phyloP scores from a whole-genome alignment of 2,329 filamentous ascomycete genomes.

The Penicillium oxalicum region DNA sequence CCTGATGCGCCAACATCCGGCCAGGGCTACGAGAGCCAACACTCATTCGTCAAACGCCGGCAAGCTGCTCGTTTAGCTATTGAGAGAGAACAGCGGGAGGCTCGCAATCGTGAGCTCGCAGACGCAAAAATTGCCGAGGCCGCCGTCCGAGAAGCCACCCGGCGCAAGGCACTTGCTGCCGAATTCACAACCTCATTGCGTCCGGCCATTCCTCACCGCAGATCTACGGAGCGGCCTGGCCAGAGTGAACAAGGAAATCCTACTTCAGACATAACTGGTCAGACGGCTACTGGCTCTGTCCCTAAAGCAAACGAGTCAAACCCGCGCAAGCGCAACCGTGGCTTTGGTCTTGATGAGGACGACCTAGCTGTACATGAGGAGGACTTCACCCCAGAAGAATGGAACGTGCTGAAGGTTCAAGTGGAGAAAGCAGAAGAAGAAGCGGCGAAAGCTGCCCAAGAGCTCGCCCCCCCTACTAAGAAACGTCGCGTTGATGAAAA shows the following conservation, averaged over 20 bases:
- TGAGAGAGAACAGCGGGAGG: not conserved
- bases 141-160: not conserved
- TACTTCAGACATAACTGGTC: not conserved
- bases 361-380: constrained; percentile 23
- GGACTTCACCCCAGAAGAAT: constrained; percentile 28
- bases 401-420: constrained; percentile 5
- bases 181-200: not conserved
- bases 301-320: not conserved
- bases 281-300: not conserved
- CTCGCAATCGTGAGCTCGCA: not conserved
- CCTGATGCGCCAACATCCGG: not conserved
- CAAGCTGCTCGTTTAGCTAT: not conserved
- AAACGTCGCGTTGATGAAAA: constrained; percentile 9
- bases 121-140: not conserved
- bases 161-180: not conserved
- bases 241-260: not conserved
- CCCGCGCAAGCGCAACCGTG: constrained; percentile 34
- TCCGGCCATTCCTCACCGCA: not conserved
- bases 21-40: not conserved
- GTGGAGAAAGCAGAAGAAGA: constrained; percentile 9
- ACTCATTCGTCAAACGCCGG: not conserved
- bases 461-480: constrained; percentile 5
- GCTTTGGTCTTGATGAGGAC: constrained; percentile 37
- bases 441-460: constrained; percentile 6
- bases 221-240: too few relatives aligned